These are phyloP conservation scores for Podospora didyma DNA, from an alignment of 495 filamentous ascomycete species.

Conservation along the genomic window DNA sequence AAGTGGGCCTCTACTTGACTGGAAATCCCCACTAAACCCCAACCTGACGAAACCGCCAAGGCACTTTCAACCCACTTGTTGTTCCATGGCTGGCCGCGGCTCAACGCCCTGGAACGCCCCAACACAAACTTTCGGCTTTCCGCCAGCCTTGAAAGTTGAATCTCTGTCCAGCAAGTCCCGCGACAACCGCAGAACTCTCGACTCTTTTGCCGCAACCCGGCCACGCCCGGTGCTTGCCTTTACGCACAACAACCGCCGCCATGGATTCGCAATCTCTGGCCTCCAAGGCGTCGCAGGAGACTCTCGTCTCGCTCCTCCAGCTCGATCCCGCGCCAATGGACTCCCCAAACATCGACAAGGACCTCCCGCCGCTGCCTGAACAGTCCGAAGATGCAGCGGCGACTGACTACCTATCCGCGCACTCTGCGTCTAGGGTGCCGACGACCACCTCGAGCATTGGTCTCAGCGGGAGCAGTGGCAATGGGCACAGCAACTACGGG, in stretches of 20 bases:
- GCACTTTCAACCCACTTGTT: neutral
- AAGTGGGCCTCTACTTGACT: no score
- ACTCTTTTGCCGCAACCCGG: neutral
- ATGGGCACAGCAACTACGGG: slow-evolving; percentile 37
- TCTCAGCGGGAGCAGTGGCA: slow-evolving; percentile 41
- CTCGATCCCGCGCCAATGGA: slow-evolving; percentile 82
- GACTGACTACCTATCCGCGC: slow-evolving; percentile 16
- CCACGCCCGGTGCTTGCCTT: neutral
- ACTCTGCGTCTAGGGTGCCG: neutral
- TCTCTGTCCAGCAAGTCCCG: no score
- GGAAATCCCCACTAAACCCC: no score
- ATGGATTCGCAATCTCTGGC: slow-evolving; percentile 28
- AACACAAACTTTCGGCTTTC: no score
- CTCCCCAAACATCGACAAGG: slow-evolving; percentile 53
- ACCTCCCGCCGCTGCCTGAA: slow-evolving; percentile 45
- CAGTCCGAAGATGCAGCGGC: slow-evolving; percentile 20
- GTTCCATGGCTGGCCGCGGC: neutral
- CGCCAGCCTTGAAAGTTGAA: no score
- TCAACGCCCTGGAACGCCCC: slow-evolving; percentile 4
- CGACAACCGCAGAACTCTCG: neutral
- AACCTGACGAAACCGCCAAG: no score
- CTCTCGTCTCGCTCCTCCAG: slow-evolving; percentile 65
- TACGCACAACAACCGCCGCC: slow-evolving; percentile 7
- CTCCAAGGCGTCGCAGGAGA: slow-evolving; percentile 42
- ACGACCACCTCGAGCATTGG: slow-evolving; percentile 39